A percentile compares a stretch with the other conserved stretches of the same genome.
These are phyloP conservation scores for Chlorella vulgaris DNA, from an alignment of 139 green algal genomes.

Conservation along the genomic window DNA sequence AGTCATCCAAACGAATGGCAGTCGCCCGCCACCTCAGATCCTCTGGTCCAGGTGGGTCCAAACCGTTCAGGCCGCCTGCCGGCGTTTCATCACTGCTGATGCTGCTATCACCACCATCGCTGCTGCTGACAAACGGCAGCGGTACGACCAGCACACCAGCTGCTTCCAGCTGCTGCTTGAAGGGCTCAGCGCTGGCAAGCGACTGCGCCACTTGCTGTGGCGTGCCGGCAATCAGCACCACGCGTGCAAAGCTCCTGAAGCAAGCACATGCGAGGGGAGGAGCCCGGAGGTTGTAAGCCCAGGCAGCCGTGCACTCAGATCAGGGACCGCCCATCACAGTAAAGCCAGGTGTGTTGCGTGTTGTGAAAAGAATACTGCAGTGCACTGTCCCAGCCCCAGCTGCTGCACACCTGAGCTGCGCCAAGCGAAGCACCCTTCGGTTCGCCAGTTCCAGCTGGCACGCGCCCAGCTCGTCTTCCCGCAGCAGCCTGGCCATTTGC, in stretches of 20 bases:
- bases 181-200: constrained; percentile 63
- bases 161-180: constrained; percentile 61
- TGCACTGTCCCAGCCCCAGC: neutral
- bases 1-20: constrained; percentile 52
- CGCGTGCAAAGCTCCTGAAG: constrained; percentile 47
- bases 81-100: neutral
- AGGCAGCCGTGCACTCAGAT: too few species aligned
- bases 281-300: too few species aligned
- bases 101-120: neutral
- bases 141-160: constrained; percentile 79
- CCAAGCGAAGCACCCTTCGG: constrained; percentile 59
- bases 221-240: constrained; percentile 72
- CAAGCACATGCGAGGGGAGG: neutral
- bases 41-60: neutral
- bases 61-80: neutral
- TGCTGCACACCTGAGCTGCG: constrained; percentile 53
- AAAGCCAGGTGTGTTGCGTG: too few species aligned
- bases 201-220: constrained; percentile 61
- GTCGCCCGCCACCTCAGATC: constrained; percentile 65
- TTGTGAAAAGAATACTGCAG: too few species aligned
- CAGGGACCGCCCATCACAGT: too few species aligned
- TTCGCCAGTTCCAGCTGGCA: constrained; percentile 74
- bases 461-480: constrained; percentile 72
- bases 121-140: constrained; percentile 57
- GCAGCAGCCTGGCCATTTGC: constrained; percentile 70